Conservation (phyloP, 495 filamentous ascomycete genomes). For the Xylaria flabelliformis region DNA sequence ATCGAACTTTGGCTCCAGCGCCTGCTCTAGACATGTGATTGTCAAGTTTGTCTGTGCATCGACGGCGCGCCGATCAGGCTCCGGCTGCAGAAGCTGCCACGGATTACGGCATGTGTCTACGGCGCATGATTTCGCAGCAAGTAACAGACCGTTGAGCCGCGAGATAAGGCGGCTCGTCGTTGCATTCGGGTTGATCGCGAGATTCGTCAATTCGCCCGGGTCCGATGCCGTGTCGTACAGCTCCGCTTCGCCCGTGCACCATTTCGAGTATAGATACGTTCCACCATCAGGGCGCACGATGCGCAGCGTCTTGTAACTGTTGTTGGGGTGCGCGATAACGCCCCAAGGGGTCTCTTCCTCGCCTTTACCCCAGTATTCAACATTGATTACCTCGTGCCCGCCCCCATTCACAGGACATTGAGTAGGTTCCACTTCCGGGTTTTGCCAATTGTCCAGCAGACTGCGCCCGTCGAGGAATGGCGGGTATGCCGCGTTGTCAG, state of each 20-base stretch:
- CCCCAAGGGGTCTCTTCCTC: conserved; percentile 45
- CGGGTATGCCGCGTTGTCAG: conserved; percentile 2
- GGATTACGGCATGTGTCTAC: conserved; percentile 54
- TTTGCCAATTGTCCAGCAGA: conserved; percentile 29
- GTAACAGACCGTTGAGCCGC: conserved; percentile 57
- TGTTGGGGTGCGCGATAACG: conserved; percentile 37
- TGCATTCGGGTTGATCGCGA: conserved; percentile 14
- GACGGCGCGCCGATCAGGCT: conserved; percentile 20
- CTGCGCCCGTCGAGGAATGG: conserved; percentile 34
- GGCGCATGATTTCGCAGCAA: conserved; percentile 62
- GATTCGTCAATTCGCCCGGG: conserved; percentile 28
- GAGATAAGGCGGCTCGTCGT: conserved; percentile 30
- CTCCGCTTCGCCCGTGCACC: conserved; percentile 60
- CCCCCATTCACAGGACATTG: neutral
- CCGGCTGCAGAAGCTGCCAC: conserved; percentile 55
- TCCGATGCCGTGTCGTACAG: conserved; percentile 54
- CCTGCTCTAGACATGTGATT: conserved; percentile 19
- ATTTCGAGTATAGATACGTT: conserved; percentile 58
- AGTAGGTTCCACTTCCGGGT: conserved; percentile 7
- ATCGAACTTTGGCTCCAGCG: conserved; percentile 31
- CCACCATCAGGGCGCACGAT: conserved; percentile 48
- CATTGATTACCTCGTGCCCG: conserved; percentile 1
- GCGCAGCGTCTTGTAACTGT: conserved; percentile 60
- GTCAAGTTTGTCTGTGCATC: conserved; percentile 23
- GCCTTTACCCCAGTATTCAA: conserved; percentile 29